A percentile compares a stretch with the other conserved stretches of the same genome.
phyloP scores from a whole-genome alignment of 108 stramenopile species.

The Nitzschia sp. region DNA sequence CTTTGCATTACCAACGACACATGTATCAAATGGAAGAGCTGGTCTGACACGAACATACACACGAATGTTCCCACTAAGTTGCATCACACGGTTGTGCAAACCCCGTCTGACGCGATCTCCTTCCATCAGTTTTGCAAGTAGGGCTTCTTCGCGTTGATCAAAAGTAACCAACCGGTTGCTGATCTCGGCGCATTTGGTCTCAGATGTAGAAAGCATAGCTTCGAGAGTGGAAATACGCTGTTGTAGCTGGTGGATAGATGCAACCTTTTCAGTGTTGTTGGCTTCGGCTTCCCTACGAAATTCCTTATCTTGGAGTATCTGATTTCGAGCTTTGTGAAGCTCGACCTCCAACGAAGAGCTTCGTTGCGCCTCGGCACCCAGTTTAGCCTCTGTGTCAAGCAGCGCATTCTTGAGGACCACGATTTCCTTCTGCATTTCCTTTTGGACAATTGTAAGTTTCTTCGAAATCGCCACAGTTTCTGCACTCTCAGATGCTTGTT shows the following conservation, averaged over 20 bases:
- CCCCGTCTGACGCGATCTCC: constrained; percentile 67
- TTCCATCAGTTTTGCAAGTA: constrained; percentile 51
- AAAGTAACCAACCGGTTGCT: constrained; percentile 35
- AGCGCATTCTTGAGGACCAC: no score
- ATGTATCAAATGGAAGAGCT: constrained; percentile 35
- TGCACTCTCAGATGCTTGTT: no score
- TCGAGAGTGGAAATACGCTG: constrained; percentile 30
- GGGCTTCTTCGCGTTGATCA: constrained; percentile 62
- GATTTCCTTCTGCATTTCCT: no score
- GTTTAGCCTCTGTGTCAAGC: no score
- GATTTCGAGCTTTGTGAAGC: constrained; percentile 14
- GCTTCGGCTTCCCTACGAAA: constrained; percentile 13
- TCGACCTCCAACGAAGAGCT: constrained; percentile 23
- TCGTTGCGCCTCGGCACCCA: no score
- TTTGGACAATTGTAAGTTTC: no score
- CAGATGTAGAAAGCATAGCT: constrained; percentile 17
- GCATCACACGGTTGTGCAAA: constrained; percentile 77
- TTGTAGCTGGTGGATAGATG: constrained; percentile 15
- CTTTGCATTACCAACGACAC: constrained; percentile 15
- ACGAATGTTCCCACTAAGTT: constrained; percentile 82
- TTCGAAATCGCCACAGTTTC: no score
- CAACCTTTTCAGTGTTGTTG: constrained; percentile 15
- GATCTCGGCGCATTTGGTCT: constrained; percentile 31
- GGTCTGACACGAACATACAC: constrained; percentile 86
- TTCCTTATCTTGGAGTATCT: constrained; percentile 24